Evolutionary conservation across 1,284 basidiomycete genomes (phyloP).

Genomic region (Pholiota adiposa): DNA sequence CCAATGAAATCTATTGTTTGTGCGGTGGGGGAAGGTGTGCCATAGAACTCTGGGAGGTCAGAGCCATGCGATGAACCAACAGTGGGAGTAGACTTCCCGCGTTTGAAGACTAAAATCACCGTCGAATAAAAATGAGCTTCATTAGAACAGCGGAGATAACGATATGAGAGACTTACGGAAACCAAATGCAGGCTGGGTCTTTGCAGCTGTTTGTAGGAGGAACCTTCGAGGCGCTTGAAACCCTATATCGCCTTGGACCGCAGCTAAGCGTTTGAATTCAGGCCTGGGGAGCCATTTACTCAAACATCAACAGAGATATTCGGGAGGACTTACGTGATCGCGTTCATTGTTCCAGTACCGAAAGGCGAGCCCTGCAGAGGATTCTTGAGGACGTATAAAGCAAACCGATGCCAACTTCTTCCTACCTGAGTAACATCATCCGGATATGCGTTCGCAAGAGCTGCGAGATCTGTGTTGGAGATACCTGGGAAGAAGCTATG

Average conservation of each 20-base stretch:
- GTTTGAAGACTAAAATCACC: constrained; percentile 50
- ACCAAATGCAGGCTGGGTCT: constrained; percentile 50
- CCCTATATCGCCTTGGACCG: constrained; percentile 53
- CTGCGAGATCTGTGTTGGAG: constrained; percentile 30
- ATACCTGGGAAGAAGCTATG: constrained; percentile 36
- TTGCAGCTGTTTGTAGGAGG: constrained; percentile 45
- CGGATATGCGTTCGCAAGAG: constrained; percentile 45
- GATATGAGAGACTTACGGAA: constrained; percentile 41
- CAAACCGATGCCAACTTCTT: neutral
- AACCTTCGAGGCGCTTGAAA: constrained; percentile 61
- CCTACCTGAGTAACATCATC: constrained; percentile 33
- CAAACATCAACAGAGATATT: neutral
- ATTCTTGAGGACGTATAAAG: neutral
- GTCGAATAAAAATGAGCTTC: no score
- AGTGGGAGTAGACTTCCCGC: constrained; percentile 43
- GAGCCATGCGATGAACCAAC: constrained; percentile 49
- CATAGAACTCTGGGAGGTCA: constrained; percentile 44
- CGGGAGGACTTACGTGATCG: constrained; percentile 33
- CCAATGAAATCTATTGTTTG: constrained; percentile 3
- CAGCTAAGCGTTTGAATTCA: constrained; percentile 57
- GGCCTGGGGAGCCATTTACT: constrained; percentile 23
- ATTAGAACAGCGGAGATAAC: no score
- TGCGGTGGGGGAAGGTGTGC: neutral
- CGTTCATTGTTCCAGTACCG: constrained; percentile 47
- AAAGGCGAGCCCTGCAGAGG: constrained; percentile 51